Conservation (phyloP, 495 filamentous ascomycete species). For the Aspergillus haitiensis region DNA sequence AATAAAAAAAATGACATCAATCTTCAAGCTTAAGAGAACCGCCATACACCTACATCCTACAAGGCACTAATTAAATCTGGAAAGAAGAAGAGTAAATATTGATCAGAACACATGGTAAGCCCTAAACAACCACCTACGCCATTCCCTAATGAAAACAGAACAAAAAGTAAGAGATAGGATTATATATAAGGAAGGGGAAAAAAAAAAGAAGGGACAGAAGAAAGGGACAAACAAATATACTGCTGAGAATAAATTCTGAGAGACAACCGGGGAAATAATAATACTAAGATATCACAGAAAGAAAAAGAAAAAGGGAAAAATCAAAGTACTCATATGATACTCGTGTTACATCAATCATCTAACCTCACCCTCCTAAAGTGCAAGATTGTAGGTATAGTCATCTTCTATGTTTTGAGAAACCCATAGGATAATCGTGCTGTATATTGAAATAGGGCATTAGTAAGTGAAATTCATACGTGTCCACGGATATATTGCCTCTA, state of each 20-base stretch:
- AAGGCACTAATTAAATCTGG: background rate
- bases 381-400: conserved; percentile 94
- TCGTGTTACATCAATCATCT: too few species aligned
- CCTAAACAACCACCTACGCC: conserved; percentile 13
- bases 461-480: conserved; percentile 7
- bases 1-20: background rate
- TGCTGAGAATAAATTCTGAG: background rate
- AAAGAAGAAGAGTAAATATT: background rate
- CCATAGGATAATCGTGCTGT: conserved; percentile 87
- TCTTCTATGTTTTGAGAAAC: conserved; percentile 99
- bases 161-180: too few species aligned
- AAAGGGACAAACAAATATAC: background rate
- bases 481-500: background rate
- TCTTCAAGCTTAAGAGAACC: background rate
- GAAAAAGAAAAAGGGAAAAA: background rate
- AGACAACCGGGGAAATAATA: background rate
- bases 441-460: conserved; percentile 13
- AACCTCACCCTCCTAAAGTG: conserved; percentile 52
- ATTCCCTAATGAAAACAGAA: background rate
- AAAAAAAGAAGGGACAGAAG: background rate
- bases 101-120: conserved; percentile 3
- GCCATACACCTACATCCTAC: too few species aligned
- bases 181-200: too few species aligned
- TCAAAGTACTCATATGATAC: too few species aligned
- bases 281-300: background rate